Evolutionary conservation across 805 yeast genomes (phyloP), one percentile per base, ranked within the genome.

Genomic region (Candida fluviatilis): DNA sequence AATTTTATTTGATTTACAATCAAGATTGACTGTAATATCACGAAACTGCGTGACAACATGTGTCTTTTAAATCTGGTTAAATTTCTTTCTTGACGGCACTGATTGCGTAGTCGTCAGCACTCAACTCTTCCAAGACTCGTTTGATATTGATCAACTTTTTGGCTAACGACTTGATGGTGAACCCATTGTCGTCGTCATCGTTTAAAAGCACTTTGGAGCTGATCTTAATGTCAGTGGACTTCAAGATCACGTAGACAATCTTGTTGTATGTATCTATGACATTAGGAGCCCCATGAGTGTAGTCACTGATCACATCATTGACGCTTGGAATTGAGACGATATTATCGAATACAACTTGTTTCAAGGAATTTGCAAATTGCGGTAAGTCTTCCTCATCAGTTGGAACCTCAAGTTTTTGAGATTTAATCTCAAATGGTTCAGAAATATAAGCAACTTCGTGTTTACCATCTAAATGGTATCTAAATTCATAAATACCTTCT

Each of bases 391-490:
- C 55, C 2, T 38, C 45, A 13, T 54, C 32, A 15, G 39, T 33
- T 31, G 74, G 66, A 38, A 65, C 64, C 2, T 57, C 51, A 5
- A 80, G 49, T 18, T 51, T 41, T 5, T 73, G 69, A 19, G 67
- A 52, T 24, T 62, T 66, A 32, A 85, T 64, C 54, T 81, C 84
- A 55, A 85, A 82, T 14, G 89, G 86, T 40, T 67, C 69, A 0
- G 89, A 77, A 23, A 79, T 71, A 43, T 71, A 68, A 17, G 78
- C 66, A n/a, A 84, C 95, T 40, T 78, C 81, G 54, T 85, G 95
- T 34, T 78, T 73, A 17, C 76, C 79, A 35, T 70, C 73, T 37
- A 74, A 66, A 52, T 85, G 93, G 50, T 82, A 82, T 54, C 95
- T 70, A 46, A 85, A 71, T 58, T 85, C 91, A 58, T 78, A 85